Percentiles rank a stretch among this genome's conserved stretches.
Conservation (phyloP, 2,329 filamentous ascomycete genomes). For the Leptographium flavum region DNA sequence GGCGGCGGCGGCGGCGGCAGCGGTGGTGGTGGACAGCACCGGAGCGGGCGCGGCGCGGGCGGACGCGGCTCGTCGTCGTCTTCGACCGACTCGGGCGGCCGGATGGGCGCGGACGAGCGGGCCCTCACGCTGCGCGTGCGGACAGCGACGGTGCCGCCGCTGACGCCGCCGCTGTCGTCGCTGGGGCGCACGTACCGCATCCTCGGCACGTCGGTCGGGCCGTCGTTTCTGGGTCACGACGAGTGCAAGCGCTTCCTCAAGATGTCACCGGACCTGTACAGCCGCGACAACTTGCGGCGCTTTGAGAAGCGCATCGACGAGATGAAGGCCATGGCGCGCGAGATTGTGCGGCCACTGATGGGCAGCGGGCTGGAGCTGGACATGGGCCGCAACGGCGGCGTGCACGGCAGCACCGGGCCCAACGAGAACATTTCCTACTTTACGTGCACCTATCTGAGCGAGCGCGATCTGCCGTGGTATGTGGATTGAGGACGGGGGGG, state of each 20-base stretch:
- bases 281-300: constrained; percentile 66
- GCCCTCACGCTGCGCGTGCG: constrained; percentile 9
- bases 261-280: constrained; percentile 67
- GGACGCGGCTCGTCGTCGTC: constrained; percentile 15
- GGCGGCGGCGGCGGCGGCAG: constrained; percentile 7
- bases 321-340: constrained; percentile 69
- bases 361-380: constrained; percentile 74
- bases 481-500: constrained; percentile 15
- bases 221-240: constrained; percentile 64
- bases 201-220: constrained; percentile 47
- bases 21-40: constrained; percentile 9
- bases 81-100: constrained; percentile 5
- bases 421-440: constrained; percentile 32
- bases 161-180: constrained; percentile 36
- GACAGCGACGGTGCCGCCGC: constrained; percentile 20
- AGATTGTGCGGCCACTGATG: constrained; percentile 76
- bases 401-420: constrained; percentile 19
- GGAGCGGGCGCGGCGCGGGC: constrained; percentile 11
- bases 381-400: constrained; percentile 27
- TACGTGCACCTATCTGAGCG: constrained; percentile 33
- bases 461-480: constrained; percentile 36
- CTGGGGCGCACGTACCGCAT: constrained; percentile 64
- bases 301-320: constrained; percentile 85
- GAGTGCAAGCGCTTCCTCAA: constrained; percentile 87
- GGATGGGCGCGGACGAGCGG: neutral